Evolutionary conservation across 176 grass and related monocot species (phyloP).

Genomic region (Thalia dealbata): DNA sequence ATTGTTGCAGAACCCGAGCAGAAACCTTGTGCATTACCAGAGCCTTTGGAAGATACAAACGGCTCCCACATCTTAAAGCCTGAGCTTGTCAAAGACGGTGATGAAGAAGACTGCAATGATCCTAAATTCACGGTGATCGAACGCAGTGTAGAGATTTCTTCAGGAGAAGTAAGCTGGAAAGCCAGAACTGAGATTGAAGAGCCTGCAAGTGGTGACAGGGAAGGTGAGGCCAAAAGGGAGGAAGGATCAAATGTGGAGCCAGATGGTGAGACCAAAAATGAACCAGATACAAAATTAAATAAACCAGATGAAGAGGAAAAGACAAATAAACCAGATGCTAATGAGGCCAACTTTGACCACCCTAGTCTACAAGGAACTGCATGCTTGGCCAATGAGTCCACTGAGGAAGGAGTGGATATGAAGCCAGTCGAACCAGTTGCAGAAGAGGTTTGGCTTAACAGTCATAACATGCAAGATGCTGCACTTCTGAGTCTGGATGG

Average conservation of each 20-base stretch:
- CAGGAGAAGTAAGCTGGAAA: background rate
- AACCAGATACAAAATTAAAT: background rate
- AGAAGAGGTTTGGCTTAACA: background rate
- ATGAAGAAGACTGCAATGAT: constrained; percentile 22
- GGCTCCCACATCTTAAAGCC: constrained; percentile 56
- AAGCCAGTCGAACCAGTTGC: constrained; percentile 8
- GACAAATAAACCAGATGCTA: constrained; percentile 4
- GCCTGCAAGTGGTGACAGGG: constrained; percentile 11
- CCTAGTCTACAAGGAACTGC: constrained; percentile 18
- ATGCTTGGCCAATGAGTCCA: background rate
- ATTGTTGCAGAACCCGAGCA: background rate
- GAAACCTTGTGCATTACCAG: background rate
- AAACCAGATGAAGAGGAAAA: background rate
- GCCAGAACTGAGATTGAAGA: constrained; percentile 6
- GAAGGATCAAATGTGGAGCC: background rate
- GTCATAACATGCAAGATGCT: constrained; percentile 4
- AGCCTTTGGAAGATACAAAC: constrained; percentile 13
- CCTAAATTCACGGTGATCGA: constrained; percentile 58
- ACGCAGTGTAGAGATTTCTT: constrained; percentile 40
- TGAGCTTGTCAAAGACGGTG: constrained; percentile 35
- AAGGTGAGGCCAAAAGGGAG: background rate
- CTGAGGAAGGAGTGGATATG: constrained; percentile 11
- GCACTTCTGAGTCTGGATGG: constrained; percentile 24
- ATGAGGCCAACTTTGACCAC: constrained; percentile 11
- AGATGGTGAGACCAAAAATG: background rate